Percentiles rank a stretch among this genome's conserved stretches.
These are phyloP conservation scores for Trichoderma koningiopsis DNA, from an alignment of 2,329 filamentous ascomycete genomes.

Conservation along the genomic window DNA sequence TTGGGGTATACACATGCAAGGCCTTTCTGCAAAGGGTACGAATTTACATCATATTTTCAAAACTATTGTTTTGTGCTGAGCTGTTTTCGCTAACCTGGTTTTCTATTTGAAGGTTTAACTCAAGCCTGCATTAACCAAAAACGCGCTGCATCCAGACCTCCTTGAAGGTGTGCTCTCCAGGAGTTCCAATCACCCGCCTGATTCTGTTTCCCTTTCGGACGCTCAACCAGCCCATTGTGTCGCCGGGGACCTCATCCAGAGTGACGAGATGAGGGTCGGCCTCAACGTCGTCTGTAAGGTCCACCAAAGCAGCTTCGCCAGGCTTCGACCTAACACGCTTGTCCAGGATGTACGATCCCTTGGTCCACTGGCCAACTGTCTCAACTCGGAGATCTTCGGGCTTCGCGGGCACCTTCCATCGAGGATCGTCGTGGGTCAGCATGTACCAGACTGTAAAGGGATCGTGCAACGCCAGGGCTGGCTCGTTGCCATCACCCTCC, in stretches of 20 bases:
- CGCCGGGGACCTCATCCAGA: slow-evolving; percentile 62
- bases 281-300: slow-evolving; percentile 45
- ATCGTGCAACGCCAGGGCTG: slow-evolving; percentile 72
- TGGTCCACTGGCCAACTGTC: slow-evolving; percentile 89
- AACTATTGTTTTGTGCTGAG: slow-evolving; percentile 4
- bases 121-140: slow-evolving; percentile 49
- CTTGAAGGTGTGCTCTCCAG: slow-evolving; percentile 69
- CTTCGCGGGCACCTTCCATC: slow-evolving; percentile 58
- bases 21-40: slow-evolving; percentile 26
- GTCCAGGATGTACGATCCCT: slow-evolving; percentile 88
- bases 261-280: slow-evolving; percentile 45
- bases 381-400: slow-evolving; percentile 87
- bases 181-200: slow-evolving; percentile 69
- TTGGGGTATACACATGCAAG: slow-evolving; percentile 11
- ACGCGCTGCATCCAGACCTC: slow-evolving; percentile 65
- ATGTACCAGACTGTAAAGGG: slow-evolving; percentile 80
- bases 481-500: slow-evolving; percentile 58
- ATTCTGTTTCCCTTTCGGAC: slow-evolving; percentile 75
- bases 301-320: slow-evolving; percentile 43
- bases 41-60: slow-evolving; percentile 24
- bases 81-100: slow-evolving; percentile 28
- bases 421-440: slow-evolving; percentile 60
- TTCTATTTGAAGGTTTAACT: neutral
- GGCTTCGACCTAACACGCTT: slow-evolving; percentile 61
- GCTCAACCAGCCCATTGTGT: slow-evolving; percentile 77